Base-by-base conservation (phyloP, 306 rosid species). In the Vigna radiata region DNA sequence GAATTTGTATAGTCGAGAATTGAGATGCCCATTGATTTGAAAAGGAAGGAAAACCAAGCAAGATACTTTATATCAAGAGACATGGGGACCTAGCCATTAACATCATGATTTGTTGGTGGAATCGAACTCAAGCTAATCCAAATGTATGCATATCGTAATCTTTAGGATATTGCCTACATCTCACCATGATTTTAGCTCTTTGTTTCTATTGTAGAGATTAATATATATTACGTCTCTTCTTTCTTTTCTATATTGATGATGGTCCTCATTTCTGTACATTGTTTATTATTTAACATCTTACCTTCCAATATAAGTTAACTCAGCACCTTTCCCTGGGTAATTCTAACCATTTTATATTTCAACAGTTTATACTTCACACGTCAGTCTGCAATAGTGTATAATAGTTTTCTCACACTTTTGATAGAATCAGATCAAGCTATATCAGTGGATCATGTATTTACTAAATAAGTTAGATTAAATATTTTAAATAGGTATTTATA, bases 111-210 rank as follows among this genome's bases (percentile, higher is more conserved):
- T 76, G 66, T 73, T 70, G 65, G 79, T 66, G 66, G 80, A 79
- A 82, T 55, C 81, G 72, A 72, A 73, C 61, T 70, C 48, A 36
- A 72, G 64, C 74, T 69, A 74, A 73, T 82, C 79, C 81, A 82
- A 68, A 58, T 77, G 79, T 71, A 76, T 83, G 75, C 86, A 76
- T 48, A 86, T 87, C 55, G 77, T 89, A 87, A 85, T 87, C 87
- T 82, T 64, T 17, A 50, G 81, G 84, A 88, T 81, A 78, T 86
- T 73, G 88, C 84, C 65, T 25, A 77, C 74, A 72, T 70, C 76
- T 79, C 69, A 60, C 70, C 78, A 71, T 83, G 80, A 52, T 72
- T 85, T 79, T 61, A 82, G 79, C 9, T 67, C 67, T 77, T 75
- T 82, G 68, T 71, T 86, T 43, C 49, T 41, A 27, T 54, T 6